Base-by-base conservation (phyloP, 176 grass and related monocot genomes). In the Eleusine coracana region DNA sequence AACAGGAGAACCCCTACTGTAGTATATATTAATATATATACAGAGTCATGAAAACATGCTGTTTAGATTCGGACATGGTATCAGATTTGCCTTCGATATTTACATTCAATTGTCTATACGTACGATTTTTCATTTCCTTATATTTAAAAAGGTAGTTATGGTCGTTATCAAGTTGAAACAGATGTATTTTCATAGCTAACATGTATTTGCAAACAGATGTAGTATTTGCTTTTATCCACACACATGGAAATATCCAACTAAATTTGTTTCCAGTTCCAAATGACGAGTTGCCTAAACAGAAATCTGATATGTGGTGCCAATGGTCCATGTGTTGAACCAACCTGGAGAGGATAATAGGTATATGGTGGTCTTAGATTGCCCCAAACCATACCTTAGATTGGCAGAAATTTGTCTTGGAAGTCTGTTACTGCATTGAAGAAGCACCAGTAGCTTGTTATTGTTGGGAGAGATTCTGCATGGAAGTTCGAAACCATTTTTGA, bases 221-320 rank as follows among this genome's bases (percentile, higher is more conserved):
- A 44, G n/a, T 71, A 46, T 40, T 71, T 28, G 23, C n/a, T 49
- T 28, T 14, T 71, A 71, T 71, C 39, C 14, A 25, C 2, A 2
- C 25, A 51, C 39, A 21, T 69, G n/a, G 51, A 28, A 23, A 60
- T 71, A 51, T 18, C 68, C 14, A 59, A 70, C n/a, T 70, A 59
- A 41, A 70, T n/a, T 54, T 81, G 44, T 27, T 11, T 56, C 10
- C 15, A 29, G 55, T 55, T 70, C 21, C 36, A 81, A 79, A 21
- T 9, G 38, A 81, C 44, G 23, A 71, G 34, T 58, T 80, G 48
- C 21, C 48, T 69, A 80, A 21, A 10, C 39, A 48, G 17, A 39
- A 31, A 17, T 80, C 11, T 8, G 18, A 70, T 58, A 34, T 3
- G 48, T 52, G 14, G 45, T 34, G 6, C 46, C 25, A 71, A 21